Base-by-base conservation (phyloP, 2,329 filamentous ascomycete genomes). In the Hymenoscyphus linearis region DNA sequence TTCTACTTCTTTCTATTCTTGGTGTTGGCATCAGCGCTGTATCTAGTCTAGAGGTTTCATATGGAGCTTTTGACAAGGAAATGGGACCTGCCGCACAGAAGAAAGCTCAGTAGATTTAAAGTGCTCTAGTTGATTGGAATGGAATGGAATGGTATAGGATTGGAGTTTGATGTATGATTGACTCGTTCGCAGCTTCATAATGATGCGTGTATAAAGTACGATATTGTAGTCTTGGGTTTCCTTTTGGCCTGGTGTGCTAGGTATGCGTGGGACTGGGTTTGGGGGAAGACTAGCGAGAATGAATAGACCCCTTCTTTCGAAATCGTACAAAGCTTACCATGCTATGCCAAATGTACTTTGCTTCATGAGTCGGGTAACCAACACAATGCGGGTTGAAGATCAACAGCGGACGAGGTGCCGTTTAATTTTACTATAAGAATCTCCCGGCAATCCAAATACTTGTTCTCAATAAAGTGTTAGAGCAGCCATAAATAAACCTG, bases 21-120 rank as follows among this genome's bases (percentile, higher is more conserved):
- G 87, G 88, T 67, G 87, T 93, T 60, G 95, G 89, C 14, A 77
- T 98, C 60, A 84, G 76, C 62, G 92, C 90, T 14, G 80, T 98
- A 13, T 79, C 84, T 6, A 93, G 91, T 67, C 81, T 99, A 18
- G 82, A 97, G 74, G 91, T 98, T 34, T 90, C 91, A 0, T 98
- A 98, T 74, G 91, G 90, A 65, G 92, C 95, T 1, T 99, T 98
- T 73, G 93, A 96, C 74, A 97, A 96, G 80, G 93, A 97, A 69
- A 96, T 91, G 81, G 91, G 92, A 0, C 90, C 91, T n/a, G 81
- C 86, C 40, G 89, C 89, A 35, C 90, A 96, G 76, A 96, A 93
- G 85, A 96, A 91, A 79, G 82, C 87, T 76, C 82, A 81, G 68
- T 77, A 75, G 36, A 53, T 58, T 54, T 4, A n/a, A n/a, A n/a